Conservation (phyloP, 2,329 filamentous ascomycete species). For the Elsinoe batatas region DNA sequence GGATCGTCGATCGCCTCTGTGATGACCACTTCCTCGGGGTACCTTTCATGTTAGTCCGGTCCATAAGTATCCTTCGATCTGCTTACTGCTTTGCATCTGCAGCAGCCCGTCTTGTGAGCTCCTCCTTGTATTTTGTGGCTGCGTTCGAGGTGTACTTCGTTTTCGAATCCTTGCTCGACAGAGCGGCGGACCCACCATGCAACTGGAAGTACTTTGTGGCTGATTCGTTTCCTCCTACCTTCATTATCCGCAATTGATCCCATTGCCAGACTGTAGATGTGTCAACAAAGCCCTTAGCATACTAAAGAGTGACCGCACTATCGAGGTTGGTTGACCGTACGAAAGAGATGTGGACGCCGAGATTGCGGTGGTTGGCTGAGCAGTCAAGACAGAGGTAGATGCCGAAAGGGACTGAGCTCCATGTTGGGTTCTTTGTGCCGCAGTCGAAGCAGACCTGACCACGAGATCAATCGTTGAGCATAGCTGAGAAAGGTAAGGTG, state of each 20-base stretch:
- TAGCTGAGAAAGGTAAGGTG: conserved; percentile 14
- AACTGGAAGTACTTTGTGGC: conserved; percentile 97
- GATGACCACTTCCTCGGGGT: conserved; percentile 75
- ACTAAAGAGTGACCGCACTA: conserved; percentile 51
- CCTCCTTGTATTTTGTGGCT: conserved; percentile 97
- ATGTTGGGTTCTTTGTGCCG: conserved; percentile 92
- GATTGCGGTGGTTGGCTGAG: conserved; percentile 91
- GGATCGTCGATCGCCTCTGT: conserved; percentile 57
- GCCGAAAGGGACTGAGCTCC: conserved; percentile 93
- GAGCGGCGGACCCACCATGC: conserved; percentile 84
- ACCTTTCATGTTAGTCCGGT: conserved; percentile 43
- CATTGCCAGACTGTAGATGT: conserved; percentile 67
- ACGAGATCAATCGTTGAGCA: conserved; percentile 19
- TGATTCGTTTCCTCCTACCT: conserved; percentile 95
- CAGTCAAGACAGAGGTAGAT: conserved; percentile 98
- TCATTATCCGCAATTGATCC: conserved; percentile 95
- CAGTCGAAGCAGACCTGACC: conserved; percentile 93
- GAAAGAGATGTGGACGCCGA: conserved; percentile 98
- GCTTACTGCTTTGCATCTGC: conserved; percentile 75
- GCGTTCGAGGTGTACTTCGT: conserved; percentile 90
- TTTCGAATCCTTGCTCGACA: conserved; percentile 93
- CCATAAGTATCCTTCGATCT: neutral
- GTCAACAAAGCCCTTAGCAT: conserved; percentile 20
- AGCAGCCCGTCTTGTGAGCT: conserved; percentile 75
- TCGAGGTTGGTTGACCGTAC: conserved; percentile 97